These are phyloP conservation scores for Rubia tinctorum DNA, from an alignment of 305 asterid genomes.

Conservation along the genomic window DNA sequence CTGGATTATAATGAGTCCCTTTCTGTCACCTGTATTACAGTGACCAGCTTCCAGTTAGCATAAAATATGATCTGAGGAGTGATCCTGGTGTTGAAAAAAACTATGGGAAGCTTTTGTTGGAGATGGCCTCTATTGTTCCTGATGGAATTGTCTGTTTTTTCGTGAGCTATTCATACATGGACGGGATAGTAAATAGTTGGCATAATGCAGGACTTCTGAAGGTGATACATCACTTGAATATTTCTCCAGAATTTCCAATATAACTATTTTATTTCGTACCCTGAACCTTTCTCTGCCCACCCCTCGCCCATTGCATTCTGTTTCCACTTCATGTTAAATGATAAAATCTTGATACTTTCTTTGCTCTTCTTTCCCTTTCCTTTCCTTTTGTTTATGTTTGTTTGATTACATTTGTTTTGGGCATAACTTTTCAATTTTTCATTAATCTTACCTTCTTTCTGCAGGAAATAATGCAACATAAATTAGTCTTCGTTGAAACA, in stretches of 20 bases:
- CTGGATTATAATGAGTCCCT: conserved; percentile 10
- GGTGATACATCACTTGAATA: conserved; percentile 34
- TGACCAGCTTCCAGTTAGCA: conserved; percentile 99
- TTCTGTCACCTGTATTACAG: conserved; percentile 34
- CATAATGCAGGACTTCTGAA: conserved; percentile 92
- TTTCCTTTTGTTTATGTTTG: neutral
- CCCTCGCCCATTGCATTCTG: neutral
- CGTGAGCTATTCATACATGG: conserved; percentile 99
- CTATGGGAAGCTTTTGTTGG: conserved; percentile 92
- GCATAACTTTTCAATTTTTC: neutral
- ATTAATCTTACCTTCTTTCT: conserved; percentile 27
- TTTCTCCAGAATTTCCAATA: neutral
- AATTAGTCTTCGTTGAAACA: conserved; percentile 97
- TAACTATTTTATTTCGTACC: neutral
- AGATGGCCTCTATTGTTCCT: conserved; percentile 96
- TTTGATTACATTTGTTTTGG: neutral
- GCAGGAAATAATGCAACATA: conserved; percentile 99
- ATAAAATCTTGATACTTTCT: neutral
- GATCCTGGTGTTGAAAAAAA: conserved; percentile 99
- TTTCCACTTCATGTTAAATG: neutral
- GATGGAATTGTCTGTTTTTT: conserved; percentile 98
- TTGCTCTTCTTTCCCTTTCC: neutral
- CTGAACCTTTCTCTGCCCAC: neutral
- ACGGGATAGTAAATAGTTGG: conserved; percentile 98
- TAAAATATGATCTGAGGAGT: conserved; percentile 91